Conservation (phyloP, 306 rosid genomes). For the Prunus kanzakura region DNA sequence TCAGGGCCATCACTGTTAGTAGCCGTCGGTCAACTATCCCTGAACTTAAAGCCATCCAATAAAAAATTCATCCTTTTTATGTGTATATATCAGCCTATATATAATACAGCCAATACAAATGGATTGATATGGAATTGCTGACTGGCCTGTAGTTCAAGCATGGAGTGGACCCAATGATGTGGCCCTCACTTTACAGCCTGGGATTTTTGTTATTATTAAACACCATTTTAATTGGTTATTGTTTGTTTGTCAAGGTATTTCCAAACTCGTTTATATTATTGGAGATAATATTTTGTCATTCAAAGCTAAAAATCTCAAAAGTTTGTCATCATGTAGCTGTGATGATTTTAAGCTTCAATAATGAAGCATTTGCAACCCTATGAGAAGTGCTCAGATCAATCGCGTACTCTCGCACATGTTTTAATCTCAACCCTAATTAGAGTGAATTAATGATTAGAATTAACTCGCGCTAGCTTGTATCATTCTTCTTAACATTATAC, state of each 20-base stretch:
- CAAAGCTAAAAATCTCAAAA: neutral
- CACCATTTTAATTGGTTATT: neutral
- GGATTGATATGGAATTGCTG: constrained; percentile 38
- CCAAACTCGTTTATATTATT: neutral
- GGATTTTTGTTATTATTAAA: neutral
- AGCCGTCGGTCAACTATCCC: constrained; percentile 9
- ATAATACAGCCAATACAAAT: constrained; percentile 46
- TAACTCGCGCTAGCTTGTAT: too few relatives aligned
- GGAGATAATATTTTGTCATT: neutral
- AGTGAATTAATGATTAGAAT: too few relatives aligned
- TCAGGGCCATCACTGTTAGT: neutral
- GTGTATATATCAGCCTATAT: constrained; percentile 14
- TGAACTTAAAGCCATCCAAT: constrained; percentile 22
- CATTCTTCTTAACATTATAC: too few relatives aligned
- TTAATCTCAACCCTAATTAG: too few relatives aligned
- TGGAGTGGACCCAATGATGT: constrained; percentile 6
- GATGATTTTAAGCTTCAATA: neutral
- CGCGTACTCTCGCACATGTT: too few relatives aligned
- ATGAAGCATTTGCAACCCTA: too few relatives aligned
- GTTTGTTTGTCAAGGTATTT: neutral
- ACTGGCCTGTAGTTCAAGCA: constrained; percentile 2
- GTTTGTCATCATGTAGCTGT: neutral
- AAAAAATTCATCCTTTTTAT: constrained; percentile 11
- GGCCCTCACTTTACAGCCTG: constrained; percentile 13
- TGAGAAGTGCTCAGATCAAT: too few relatives aligned